Percentiles rank a stretch among this genome's conserved stretches.
These are phyloP conservation scores for Ceratocystis colombiana DNA, from an alignment of 2,329 filamentous ascomycete species.

Conservation along the genomic window DNA sequence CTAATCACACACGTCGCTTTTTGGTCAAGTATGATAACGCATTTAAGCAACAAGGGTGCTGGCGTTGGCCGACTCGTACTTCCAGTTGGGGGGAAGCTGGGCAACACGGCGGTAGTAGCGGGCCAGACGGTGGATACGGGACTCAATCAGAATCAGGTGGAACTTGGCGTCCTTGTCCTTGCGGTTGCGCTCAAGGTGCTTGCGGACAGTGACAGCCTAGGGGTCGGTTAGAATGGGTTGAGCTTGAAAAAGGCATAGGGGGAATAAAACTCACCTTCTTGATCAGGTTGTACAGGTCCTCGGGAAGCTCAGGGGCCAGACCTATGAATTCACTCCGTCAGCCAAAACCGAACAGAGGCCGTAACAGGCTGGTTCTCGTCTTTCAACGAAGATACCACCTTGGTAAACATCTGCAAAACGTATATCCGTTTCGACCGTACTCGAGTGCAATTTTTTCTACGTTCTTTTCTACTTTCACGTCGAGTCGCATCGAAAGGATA, in stretches of 20 bases:
- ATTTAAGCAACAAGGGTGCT: slow-evolving; percentile 83
- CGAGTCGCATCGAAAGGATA: slow-evolving; percentile 29
- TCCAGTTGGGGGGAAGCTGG: slow-evolving; percentile 84
- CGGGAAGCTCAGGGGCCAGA: slow-evolving; percentile 95
- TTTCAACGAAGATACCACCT: slow-evolving; percentile 24
- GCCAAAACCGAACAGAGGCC: slow-evolving; percentile 87
- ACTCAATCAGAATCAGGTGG: slow-evolving; percentile 99
- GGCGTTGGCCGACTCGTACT: slow-evolving; percentile 96
- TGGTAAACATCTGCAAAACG: slow-evolving; percentile 23
- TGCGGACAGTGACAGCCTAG: slow-evolving; percentile 93
- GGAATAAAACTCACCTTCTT: slow-evolving; percentile 66
- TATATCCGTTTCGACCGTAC: slow-evolving; percentile 19
- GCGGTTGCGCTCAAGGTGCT: slow-evolving; percentile 99
- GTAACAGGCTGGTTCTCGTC: slow-evolving; percentile 28
- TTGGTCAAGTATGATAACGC: slow-evolving; percentile 19
- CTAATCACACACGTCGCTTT: slow-evolving; percentile 24
- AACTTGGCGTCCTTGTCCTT: slow-evolving; percentile 99
- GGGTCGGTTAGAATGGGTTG: slow-evolving; percentile 27
- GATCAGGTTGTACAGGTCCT: slow-evolving; percentile 99
- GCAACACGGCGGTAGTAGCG: slow-evolving; percentile 98
- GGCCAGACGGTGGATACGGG: slow-evolving; percentile 98
- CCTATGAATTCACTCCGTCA: slow-evolving; percentile 90
- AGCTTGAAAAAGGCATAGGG: neutral
- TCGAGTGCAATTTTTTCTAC: slow-evolving; percentile 16
- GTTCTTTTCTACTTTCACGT: slow-evolving; percentile 6